Conservation (phyloP, 345 rosid species). For the Citrus cavaleriei region DNA sequence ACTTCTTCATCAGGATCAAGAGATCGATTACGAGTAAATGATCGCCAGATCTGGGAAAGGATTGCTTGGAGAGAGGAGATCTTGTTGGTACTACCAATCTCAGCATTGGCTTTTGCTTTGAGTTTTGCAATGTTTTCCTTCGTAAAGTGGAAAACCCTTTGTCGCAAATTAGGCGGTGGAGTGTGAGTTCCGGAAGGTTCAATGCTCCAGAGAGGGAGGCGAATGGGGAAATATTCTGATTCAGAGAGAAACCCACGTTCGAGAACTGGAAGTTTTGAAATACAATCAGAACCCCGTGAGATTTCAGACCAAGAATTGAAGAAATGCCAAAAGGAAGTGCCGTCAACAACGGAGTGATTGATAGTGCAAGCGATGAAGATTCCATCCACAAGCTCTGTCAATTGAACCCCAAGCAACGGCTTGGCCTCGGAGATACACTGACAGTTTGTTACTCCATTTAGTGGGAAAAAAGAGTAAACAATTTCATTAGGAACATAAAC, state of each 20-base stretch:
- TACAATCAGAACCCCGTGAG: slow-evolving; percentile 10
- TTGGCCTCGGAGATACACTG: slow-evolving; percentile 16
- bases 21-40: not conserved
- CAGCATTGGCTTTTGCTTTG: slow-evolving; percentile 34
- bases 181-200: too few species aligned
- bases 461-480: slow-evolving; percentile 19
- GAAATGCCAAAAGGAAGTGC: slow-evolving; percentile 36
- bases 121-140: slow-evolving; percentile 19
- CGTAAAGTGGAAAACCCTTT: slow-evolving; percentile 30
- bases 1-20: not conserved
- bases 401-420: slow-evolving; percentile 29
- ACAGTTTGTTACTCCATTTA: slow-evolving; percentile 16
- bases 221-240: not conserved
- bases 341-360: slow-evolving; percentile 32
- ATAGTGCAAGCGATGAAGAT: slow-evolving; percentile 21
- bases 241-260: too few species aligned
- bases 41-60: slow-evolving; percentile 21
- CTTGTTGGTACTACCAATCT: not conserved
- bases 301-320: slow-evolving; percentile 40
- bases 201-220: slow-evolving; percentile 18
- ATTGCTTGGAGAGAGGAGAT: slow-evolving; percentile 29
- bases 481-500: slow-evolving; percentile 13
- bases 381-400: slow-evolving; percentile 34
- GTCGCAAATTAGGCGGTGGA: not conserved
- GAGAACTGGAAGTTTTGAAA: slow-evolving; percentile 15